Evolutionary conservation across 495 filamentous ascomycete species (phyloP).

Genomic region (Lasiosphaeria miniovina): DNA sequence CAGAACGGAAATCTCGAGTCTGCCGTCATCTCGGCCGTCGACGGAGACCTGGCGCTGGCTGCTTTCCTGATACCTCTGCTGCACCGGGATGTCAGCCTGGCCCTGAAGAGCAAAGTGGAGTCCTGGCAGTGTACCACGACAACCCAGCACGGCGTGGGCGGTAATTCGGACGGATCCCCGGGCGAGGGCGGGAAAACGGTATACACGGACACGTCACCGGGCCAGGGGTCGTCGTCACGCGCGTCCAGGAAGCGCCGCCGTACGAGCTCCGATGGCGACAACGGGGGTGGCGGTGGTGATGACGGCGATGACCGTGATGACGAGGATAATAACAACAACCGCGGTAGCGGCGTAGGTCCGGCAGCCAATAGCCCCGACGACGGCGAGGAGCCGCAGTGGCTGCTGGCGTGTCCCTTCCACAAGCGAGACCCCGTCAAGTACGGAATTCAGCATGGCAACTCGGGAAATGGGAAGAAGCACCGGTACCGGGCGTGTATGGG

Average conservation of each 20-base stretch:
- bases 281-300: conserved; percentile 4
- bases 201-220: conserved; percentile 9
- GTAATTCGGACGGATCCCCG: conserved; percentile 11
- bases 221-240: conserved; percentile 3
- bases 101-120: conserved; percentile 23
- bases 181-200: conserved; percentile 10
- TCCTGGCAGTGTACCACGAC: conserved; percentile 24
- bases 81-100: conserved; percentile 20
- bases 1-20: conserved; percentile 26
- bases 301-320: conserved; percentile 21
- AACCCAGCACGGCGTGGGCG: neutral
- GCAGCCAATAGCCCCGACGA: conserved; percentile 9
- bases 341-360: neutral
- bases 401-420: conserved; percentile 28
- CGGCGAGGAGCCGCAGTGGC: conserved; percentile 2
- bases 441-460: conserved; percentile 20
- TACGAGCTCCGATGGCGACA: conserved; percentile 14
- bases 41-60: conserved; percentile 21
- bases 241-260: conserved; percentile 19
- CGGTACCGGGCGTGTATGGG: conserved; percentile 24
- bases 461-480: conserved; percentile 21
- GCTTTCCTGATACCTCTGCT: conserved; percentile 24
- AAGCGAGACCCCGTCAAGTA: conserved; percentile 26
- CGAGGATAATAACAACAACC: conserved; percentile 10
- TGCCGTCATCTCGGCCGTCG: conserved; percentile 23